These are phyloP conservation scores for Aspergillus sclerotioniger DNA, from an alignment of 495 filamentous ascomycete species.

Conservation along the genomic window DNA sequence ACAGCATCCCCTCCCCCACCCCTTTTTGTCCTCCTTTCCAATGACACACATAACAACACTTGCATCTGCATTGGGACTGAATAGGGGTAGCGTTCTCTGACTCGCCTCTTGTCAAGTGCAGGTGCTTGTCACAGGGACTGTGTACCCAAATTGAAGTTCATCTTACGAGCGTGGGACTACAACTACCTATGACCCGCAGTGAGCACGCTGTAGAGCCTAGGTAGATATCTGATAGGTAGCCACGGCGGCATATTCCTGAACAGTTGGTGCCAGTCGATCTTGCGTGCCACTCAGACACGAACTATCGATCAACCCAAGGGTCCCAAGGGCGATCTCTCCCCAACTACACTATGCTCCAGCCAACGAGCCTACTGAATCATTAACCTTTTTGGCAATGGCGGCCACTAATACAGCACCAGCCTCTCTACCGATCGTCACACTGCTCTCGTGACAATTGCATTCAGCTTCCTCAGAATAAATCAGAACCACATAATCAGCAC, in stretches of 20 bases:
- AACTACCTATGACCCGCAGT: no score
- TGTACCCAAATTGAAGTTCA: no score
- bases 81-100: no score
- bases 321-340: background rate
- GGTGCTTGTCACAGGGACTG: no score
- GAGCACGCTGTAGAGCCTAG: no score
- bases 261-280: background rate
- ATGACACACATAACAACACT: no score
- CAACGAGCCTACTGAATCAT: background rate
- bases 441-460: constrained; percentile 10
- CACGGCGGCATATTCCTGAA: background rate
- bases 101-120: no score
- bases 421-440: background rate
- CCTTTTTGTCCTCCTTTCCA: no score
- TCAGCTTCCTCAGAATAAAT: constrained; percentile 10
- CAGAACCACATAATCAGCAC: constrained; percentile 9
- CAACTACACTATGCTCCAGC: background rate
- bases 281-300: background rate
- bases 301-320: background rate
- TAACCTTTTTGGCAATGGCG: background rate
- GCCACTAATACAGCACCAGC: background rate
- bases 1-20: no score
- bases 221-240: background rate
- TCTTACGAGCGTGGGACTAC: no score
- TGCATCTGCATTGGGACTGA: no score